Base-by-base conservation (phyloP, 768 basidiomycete species). In the Leucocoprinus sp. region DNA sequence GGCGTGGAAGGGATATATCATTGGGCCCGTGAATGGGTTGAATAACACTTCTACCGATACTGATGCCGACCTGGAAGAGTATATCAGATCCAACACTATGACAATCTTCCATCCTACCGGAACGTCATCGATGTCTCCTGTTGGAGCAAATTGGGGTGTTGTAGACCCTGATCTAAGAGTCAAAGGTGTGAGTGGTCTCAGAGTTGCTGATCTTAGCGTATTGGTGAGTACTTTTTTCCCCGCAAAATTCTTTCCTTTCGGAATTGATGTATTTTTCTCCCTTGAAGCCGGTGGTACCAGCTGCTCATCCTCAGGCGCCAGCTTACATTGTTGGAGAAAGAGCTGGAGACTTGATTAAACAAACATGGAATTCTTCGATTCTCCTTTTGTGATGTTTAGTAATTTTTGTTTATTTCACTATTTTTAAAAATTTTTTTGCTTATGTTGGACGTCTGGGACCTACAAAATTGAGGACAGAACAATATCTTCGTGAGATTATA, bases 181-280 rank as follows among this genome's bases (percentile, higher is more conserved):
- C 17, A 67, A 68, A 54, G 63, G 63, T 4, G 51, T 63, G 2
- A 37, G 28, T 2, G 67, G 64, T 1, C 40, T 70, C 19, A 54
- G 68, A 14, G 54, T 70, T 19, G 62, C 68, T n/a, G 67, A 70
- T 54, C 57, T 59, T 15, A 64, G 64, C 17, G 56, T 69, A 19
- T 44, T 44, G 43, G 43, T 44, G 33, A 37, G 43, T 35, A 2
- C 15, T 4, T n/a, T 24, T 35, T 37, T 23, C 15, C 31, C 31
- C 3, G n/a, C 26, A 11, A 31, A 5, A 35, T 36, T 26, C 8
- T 7, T 24, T 31, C 4, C 6, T 31, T 31, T 31, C 9, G 4
- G 19, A 12, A 22, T 22, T 14, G n/a, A 24, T 26, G 15, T 9
- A 14, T 21, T 35, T 11, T 45, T 5, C 31, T 31, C n/a, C 4